phyloP scores from a whole-genome alignment of 192 early-diverging fungal genomes.

The Jimgerdemannia lactiflua region DNA sequence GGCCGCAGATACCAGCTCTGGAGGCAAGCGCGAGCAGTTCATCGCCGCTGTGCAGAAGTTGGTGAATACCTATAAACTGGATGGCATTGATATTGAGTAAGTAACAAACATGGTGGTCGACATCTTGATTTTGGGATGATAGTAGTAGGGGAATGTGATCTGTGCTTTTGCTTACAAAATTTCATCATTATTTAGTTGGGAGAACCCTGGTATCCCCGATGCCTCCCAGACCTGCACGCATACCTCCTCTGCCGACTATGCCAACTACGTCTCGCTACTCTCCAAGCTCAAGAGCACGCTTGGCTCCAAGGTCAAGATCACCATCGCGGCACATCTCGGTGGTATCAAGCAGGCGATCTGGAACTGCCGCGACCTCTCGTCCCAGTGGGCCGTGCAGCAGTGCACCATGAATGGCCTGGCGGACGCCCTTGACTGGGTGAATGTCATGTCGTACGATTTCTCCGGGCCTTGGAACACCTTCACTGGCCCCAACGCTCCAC shows the following conservation, averaged over 20 bases:
- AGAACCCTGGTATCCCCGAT: neutral
- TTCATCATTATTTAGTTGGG: neutral
- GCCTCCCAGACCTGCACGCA: neutral
- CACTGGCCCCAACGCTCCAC: conserved; percentile 53
- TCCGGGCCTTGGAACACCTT: conserved; percentile 55
- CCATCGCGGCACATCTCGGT: neutral
- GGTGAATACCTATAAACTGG: conserved; percentile 49
- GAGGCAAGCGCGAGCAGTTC: conserved; percentile 33
- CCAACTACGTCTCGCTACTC: neutral
- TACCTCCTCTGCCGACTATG: neutral
- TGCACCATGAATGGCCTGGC: conserved; percentile 36
- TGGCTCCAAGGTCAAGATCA: neutral
- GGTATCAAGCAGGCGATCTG: neutral
- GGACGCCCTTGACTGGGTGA: conserved; percentile 56
- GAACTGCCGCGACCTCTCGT: conserved; percentile 63
- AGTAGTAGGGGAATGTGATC: no score
- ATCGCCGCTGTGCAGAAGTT: conserved; percentile 48
- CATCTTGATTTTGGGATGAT: no score
- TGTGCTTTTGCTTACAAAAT: neutral
- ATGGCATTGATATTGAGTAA: conserved; percentile 78
- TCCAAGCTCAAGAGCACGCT: neutral
- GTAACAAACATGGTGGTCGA: no score
- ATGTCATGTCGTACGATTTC: conserved; percentile 12
- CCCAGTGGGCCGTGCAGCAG: conserved; percentile 56
- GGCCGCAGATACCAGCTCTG: conserved; percentile 30